These are phyloP conservation scores for Mariannaea sp. DNA, from an alignment of 2,329 filamentous ascomycete species.

Conservation along the genomic window DNA sequence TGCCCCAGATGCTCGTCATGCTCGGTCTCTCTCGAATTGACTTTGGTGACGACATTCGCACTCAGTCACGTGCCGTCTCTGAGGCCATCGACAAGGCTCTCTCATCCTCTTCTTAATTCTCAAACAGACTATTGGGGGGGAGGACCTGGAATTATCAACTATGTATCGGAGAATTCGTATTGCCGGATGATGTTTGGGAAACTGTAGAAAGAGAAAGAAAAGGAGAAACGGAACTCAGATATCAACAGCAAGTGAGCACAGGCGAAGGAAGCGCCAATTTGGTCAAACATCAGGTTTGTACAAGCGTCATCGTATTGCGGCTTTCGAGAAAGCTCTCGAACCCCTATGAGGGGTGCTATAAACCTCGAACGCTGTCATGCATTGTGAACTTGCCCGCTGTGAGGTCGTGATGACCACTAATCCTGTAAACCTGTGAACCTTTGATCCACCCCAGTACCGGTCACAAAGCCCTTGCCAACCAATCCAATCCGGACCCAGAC, in stretches of 20 bases:
- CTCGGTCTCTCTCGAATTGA: slow-evolving; percentile 41
- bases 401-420: slow-evolving; percentile 12
- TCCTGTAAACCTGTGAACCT: background rate
- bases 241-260: background rate
- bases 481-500: background rate
- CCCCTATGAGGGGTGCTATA: background rate
- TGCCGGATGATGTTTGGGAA: background rate
- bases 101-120: background rate
- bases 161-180: background rate
- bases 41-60: slow-evolving; percentile 37
- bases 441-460: background rate
- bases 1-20: slow-evolving; percentile 39
- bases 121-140: background rate
- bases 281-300: slow-evolving; percentile 15
- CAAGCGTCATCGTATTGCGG: slow-evolving; percentile 17
- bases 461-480: background rate
- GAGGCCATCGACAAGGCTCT: slow-evolving; percentile 25
- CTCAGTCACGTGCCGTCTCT: slow-evolving; percentile 35
- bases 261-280: slow-evolving; percentile 2
- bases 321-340: slow-evolving; percentile 13
- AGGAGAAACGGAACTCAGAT: background rate
- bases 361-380: slow-evolving; percentile 22
- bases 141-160: background rate
- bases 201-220: background rate
- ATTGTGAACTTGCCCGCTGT: slow-evolving; percentile 14